A percentile compares a stretch with the other conserved stretches of the same genome.
Evolutionary conservation across 1,139 yeast genomes (phyloP).

Genomic region (Yamadazyma spencermartinsiae): DNA sequence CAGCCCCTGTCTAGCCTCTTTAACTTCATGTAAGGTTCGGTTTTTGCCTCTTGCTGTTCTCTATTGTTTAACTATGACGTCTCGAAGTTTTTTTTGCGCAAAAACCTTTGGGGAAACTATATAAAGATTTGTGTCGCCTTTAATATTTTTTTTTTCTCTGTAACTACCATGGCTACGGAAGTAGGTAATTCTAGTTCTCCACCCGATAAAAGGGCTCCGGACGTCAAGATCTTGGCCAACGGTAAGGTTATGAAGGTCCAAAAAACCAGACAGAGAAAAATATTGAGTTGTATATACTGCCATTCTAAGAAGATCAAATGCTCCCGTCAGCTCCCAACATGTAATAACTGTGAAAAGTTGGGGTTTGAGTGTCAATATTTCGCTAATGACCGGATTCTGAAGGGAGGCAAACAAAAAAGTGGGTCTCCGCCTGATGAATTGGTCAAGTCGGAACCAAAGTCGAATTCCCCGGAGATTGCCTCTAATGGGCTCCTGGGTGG

Average conservation of each 20-base stretch:
- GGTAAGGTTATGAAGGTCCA: slow-evolving; percentile 58
- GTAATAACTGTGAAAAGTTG: slow-evolving; percentile 50
- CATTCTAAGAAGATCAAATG: slow-evolving; percentile 64
- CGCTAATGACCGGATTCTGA: slow-evolving; percentile 52
- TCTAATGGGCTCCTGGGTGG: no score
- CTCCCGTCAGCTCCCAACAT: slow-evolving; percentile 48
- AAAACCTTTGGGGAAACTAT: no score
- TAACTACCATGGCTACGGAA: neutral
- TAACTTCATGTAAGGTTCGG: no score
- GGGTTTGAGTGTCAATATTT: slow-evolving; percentile 53
- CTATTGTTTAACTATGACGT: no score
- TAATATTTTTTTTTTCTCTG: neutral
- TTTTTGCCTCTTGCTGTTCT: no score
- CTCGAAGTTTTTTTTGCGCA: neutral
- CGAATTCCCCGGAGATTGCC: neutral
- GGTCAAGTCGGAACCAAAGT: slow-evolving; percentile 1
- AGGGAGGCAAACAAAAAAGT: slow-evolving; percentile 41
- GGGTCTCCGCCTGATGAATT: neutral
- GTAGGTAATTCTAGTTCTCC: neutral
- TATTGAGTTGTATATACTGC: slow-evolving; percentile 59
- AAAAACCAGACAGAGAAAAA: slow-evolving; percentile 57
- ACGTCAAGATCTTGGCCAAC: slow-evolving; percentile 23
- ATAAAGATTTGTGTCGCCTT: neutral
- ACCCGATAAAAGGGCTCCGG: slow-evolving; percentile 1
- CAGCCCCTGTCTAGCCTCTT: no score